phyloP scores from a whole-genome alignment of 345 rosid species.

The Cardamine resedifolia region DNA sequence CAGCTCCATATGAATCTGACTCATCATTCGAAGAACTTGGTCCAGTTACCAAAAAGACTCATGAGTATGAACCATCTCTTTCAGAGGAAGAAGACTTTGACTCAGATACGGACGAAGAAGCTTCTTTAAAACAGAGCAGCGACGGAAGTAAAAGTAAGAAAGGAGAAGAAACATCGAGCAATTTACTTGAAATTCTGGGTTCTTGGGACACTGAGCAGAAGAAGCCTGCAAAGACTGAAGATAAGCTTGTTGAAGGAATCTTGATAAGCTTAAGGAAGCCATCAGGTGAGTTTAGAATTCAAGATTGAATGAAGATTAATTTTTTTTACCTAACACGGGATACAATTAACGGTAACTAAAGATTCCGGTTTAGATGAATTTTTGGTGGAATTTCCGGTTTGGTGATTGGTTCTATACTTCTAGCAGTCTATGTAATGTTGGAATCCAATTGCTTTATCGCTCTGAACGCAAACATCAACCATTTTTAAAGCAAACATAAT shows the following conservation, averaged over 20 bases:
- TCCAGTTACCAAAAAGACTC: constrained; percentile 42
- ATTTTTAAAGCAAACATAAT: not conserved
- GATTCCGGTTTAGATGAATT: not conserved
- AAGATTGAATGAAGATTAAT: constrained; percentile 14
- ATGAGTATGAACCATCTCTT: constrained; percentile 45
- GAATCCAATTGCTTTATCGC: not conserved
- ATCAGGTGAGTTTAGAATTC: constrained; percentile 36
- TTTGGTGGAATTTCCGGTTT: constrained; percentile 5
- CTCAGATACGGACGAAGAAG: constrained; percentile 44
- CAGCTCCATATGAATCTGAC: constrained; percentile 41
- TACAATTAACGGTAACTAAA: not conserved
- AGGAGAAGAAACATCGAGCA: constrained; percentile 41
- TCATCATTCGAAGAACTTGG: constrained; percentile 70
- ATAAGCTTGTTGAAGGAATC: constrained; percentile 54
- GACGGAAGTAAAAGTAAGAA: constrained; percentile 2
- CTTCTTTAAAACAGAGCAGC: not conserved
- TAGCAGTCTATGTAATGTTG: no score
- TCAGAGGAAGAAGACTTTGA: constrained; percentile 60
- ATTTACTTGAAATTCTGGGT: constrained; percentile 56
- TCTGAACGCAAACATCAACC: not conserved
- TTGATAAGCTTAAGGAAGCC: constrained; percentile 52
- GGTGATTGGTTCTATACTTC: not conserved
- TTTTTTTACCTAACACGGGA: not conserved
- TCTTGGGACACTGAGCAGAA: constrained; percentile 49
- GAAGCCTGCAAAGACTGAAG: constrained; percentile 40